Evolutionary conservation across 495 filamentous ascomycete species (phyloP).

Genomic region (Astrothelium macrocarpum): DNA sequence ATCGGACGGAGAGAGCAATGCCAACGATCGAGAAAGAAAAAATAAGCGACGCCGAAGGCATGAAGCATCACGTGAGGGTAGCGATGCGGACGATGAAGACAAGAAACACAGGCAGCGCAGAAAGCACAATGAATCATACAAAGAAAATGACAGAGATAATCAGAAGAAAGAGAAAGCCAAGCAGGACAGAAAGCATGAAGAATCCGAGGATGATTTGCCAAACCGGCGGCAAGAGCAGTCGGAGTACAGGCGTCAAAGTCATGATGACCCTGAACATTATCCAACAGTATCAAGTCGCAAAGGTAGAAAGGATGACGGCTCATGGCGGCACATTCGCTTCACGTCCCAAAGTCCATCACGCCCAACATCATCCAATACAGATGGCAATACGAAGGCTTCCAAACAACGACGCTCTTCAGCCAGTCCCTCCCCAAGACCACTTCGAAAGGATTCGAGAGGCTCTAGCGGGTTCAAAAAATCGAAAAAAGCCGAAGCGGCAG

Average conservation of each 20-base stretch:
- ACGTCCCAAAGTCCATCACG: not conserved
- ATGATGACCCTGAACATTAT: not conserved
- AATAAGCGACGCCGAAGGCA: not conserved
- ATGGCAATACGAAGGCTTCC: not conserved
- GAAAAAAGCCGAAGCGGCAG: constrained; percentile 4
- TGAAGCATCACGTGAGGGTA: not conserved
- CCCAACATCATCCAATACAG: constrained; percentile 6
- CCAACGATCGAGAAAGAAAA: not conserved
- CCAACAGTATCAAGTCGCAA: not conserved
- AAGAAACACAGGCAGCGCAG: not conserved
- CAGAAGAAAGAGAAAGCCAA: not conserved
- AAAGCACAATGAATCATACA: no score
- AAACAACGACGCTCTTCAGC: not conserved
- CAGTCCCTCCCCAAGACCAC: not conserved
- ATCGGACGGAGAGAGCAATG: not conserved
- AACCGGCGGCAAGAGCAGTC: not conserved
- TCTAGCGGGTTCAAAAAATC: not conserved
- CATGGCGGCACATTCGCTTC: constrained; percentile 1
- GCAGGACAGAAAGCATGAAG: not conserved
- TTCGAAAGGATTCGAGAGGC: not conserved
- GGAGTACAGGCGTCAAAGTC: not conserved
- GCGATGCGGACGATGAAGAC: not conserved
- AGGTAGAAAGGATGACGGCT: not conserved
- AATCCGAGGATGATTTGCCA: not conserved
- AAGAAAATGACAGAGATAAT: not conserved